Evolutionary conservation across 2,329 filamentous ascomycete genomes (phyloP).

Genomic region (Diaporthe australafricana): DNA sequence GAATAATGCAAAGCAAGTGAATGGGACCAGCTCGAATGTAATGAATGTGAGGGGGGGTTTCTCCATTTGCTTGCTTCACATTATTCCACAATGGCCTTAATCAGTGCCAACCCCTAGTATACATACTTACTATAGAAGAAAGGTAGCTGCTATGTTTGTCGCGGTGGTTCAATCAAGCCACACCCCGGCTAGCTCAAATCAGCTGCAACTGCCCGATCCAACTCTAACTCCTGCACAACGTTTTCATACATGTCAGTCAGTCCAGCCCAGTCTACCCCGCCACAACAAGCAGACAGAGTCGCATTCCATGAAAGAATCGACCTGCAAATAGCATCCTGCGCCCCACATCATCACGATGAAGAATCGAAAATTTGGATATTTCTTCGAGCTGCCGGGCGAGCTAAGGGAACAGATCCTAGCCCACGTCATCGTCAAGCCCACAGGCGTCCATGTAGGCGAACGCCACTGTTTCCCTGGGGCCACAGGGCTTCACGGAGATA

Average conservation of each 20-base stretch:
- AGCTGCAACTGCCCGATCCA: not conserved
- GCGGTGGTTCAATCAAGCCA: not conserved
- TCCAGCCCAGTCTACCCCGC: too few species aligned
- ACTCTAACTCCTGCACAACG: not conserved
- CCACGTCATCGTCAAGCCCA: constrained; percentile 40
- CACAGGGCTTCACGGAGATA: too few species aligned
- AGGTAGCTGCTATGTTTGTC: too few species aligned
- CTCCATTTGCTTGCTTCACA: too few species aligned
- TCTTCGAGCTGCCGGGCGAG: constrained; percentile 43
- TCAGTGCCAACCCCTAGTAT: too few species aligned
- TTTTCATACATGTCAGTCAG: not conserved
- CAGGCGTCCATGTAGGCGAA: constrained; percentile 39
- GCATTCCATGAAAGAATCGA: too few species aligned
- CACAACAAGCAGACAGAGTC: too few species aligned
- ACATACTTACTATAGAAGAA: too few species aligned
- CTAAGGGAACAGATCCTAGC: constrained; percentile 45
- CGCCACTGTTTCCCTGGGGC: not conserved
- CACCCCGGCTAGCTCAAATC: not conserved
- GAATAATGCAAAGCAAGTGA: too few species aligned
- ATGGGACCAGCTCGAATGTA: too few species aligned
- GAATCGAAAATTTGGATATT: not conserved
- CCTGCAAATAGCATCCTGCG: not conserved
- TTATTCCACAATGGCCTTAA: too few species aligned
- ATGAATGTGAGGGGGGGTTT: too few species aligned
- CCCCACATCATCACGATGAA: not conserved